Conservation (phyloP, 2,329 filamentous ascomycete genomes). For the Paraphaeosphaeria sporulosa region DNA sequence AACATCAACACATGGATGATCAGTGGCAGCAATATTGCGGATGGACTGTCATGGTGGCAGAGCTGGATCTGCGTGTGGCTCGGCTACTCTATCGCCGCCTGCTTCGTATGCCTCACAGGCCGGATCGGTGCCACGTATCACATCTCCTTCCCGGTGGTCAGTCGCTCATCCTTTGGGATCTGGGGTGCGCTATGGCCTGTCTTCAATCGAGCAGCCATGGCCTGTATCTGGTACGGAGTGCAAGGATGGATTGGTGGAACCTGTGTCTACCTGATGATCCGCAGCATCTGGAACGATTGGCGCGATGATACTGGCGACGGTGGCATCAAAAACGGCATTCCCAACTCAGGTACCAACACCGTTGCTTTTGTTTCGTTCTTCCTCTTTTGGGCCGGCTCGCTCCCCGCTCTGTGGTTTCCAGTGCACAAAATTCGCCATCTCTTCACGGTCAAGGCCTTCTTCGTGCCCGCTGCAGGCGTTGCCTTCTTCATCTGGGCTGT, state of each 20-base stretch:
- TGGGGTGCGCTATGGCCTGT: constrained; percentile 91
- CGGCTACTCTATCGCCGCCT: constrained; percentile 79
- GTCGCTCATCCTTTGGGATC: constrained; percentile 81
- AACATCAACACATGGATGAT: constrained; percentile 89
- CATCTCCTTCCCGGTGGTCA: constrained; percentile 85
- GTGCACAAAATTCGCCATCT: constrained; percentile 88
- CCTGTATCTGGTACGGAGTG: constrained; percentile 87
- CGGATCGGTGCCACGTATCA: constrained; percentile 88
- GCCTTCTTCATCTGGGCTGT: constrained; percentile 89
- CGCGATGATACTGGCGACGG: constrained; percentile 46
- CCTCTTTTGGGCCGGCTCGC: constrained; percentile 81
- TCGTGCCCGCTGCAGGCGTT: constrained; percentile 83
- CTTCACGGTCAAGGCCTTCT: constrained; percentile 87
- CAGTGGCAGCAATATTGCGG: constrained; percentile 79
- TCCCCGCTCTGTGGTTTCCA: constrained; percentile 88
- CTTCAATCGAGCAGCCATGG: constrained; percentile 86
- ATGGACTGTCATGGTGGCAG: constrained; percentile 89
- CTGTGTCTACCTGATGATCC: constrained; percentile 89
- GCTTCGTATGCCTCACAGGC: constrained; percentile 75
- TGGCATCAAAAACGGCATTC: constrained; percentile 72
- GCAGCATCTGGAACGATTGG: constrained; percentile 79
- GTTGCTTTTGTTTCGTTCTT: constrained; percentile 82
- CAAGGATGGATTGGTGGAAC: constrained; percentile 82
- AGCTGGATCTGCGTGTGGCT: constrained; percentile 78
- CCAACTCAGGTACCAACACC: constrained; percentile 74